Base-by-base conservation (phyloP, 1,284 basidiomycete species). In the Sporisorium exsertum region DNA sequence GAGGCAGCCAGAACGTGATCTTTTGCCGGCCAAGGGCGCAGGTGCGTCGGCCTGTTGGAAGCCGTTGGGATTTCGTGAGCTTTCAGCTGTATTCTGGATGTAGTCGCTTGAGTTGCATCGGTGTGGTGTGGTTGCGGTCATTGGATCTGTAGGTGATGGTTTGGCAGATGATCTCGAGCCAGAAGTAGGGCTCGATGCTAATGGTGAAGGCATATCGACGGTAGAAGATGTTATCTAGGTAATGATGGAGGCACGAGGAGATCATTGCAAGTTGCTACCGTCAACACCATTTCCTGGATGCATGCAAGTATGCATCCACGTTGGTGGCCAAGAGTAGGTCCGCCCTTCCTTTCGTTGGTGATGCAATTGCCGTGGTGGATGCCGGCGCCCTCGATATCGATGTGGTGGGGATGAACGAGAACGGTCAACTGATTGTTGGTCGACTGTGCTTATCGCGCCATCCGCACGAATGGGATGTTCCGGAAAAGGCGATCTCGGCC, bases 1-100 rank as follows among this genome's bases (percentile, higher is more conserved):
- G 54, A 73, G 46, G 56, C 71, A 73, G 37, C 71, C 71, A 9
- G 71, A 73, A 22, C 65, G 63, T 7, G 71, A 73, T 20, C 71
- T 35, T 20, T 73, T 72, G 29, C 60, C 70, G 4, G 64, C 55
- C 2, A 72, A 47, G 2, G 69, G 63, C 2, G 43, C 47, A 5
- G 62, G 33, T 32, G 49, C 33, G 15, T 49, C 45, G 56, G 26
- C 45, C 37, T 56, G 37, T 26, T 47, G 22, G n/a, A 40, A 8
- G 9, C 16, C 18, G 9, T 64, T 46, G 16, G 35, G 15, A 22
- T 37, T 52, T 24, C 27, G 50, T 7, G 58, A 56, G 32, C n/a
- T 52, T 32, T 24, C 46, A 7, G 33, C 45, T 13, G 32, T 13
- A 20, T 20, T 8, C 24, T 51, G 43, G 42, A 1, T 33, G 37